Base-by-base conservation (phyloP, 2,329 filamentous ascomycete species). In the Alternaria rosae region DNA sequence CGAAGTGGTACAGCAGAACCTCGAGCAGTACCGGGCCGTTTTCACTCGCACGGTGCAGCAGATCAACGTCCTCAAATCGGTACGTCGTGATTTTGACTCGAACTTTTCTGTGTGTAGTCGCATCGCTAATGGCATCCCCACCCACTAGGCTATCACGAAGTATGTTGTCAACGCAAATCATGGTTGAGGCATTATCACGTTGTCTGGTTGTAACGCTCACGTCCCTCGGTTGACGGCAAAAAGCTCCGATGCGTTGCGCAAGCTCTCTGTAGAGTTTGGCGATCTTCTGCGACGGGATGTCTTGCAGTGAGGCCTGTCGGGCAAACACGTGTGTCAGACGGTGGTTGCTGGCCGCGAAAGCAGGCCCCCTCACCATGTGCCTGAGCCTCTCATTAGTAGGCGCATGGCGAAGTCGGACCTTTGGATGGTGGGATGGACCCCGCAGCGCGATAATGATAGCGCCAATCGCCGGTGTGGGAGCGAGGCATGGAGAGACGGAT, bases 1-100 rank as follows among this genome's bases (percentile, higher is more conserved):
- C 56, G 86, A 88, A 20, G 92, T 99, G 48, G 86, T 99, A 43
- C 85, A 89, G 57, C 90, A 97, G 78, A 97, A 91, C 76, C 83
- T 99, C 58, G 87, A 90, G 63, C 92, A 95, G 82, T 99, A 98
- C 78, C 89, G 90, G 53, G 88, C 89, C 55, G 92, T 97, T 13
- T 99, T 94, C 80, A 84, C 91, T 70, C 91, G 94, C 74, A 94
- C 93, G 2, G 87, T 89, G 71, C 88, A 91, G 76, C 89, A 92
- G 75, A 87, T 97, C 59, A 86, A 89, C 42, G 81, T 87, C 65
- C 78, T 89, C 61, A 88, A 87, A 71, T 78, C 78, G 59, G 83
- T 85, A 75, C 76, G 82, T 79, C 41, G 60, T 54, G 59, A 61
- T 58, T 50, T 59, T 42, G 42, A 32, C 9, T 25, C 48, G 47